phyloP scores from a whole-genome alignment of 176 grass and related monocot species.

The Juncus effusus region DNA sequence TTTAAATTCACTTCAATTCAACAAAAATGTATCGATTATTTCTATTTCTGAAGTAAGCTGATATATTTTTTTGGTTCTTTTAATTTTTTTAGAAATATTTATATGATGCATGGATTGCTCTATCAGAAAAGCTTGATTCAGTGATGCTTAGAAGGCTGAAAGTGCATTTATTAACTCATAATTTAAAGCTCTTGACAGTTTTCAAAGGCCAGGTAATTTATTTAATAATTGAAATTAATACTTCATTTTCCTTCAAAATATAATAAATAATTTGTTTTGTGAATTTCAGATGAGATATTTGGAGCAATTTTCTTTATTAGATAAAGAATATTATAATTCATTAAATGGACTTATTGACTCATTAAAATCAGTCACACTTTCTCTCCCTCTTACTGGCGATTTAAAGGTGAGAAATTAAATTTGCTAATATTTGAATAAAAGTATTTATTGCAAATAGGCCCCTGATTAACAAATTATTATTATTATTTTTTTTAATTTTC shows the following conservation, averaged over 20 bases:
- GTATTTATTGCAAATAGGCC: background rate
- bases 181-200: slow-evolving; percentile 75
- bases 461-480: slow-evolving; percentile 1
- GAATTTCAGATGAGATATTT: slow-evolving; percentile 53
- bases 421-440: background rate
- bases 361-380: slow-evolving; percentile 41
- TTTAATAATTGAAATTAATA: background rate
- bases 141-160: slow-evolving; percentile 75
- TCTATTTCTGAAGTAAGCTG: slow-evolving; percentile 16
- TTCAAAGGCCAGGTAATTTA: slow-evolving; percentile 65
- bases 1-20: background rate
- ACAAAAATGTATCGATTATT: background rate
- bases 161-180: slow-evolving; percentile 55
- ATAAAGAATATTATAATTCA: slow-evolving; percentile 45
- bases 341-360: slow-evolving; percentile 46
- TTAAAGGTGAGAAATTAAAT: slow-evolving; percentile 44
- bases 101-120: slow-evolving; percentile 77
- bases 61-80: background rate
- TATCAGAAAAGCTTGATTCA: slow-evolving; percentile 65
- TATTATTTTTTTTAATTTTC: slow-evolving; percentile 11
- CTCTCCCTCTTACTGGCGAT: slow-evolving; percentile 52
- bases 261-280: slow-evolving; percentile 12
- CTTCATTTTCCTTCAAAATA: background rate
- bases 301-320: slow-evolving; percentile 54
- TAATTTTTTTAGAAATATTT: slow-evolving; percentile 64